Conservation (phyloP, 1,284 basidiomycete species). For the Ustilago crameri region DNA sequence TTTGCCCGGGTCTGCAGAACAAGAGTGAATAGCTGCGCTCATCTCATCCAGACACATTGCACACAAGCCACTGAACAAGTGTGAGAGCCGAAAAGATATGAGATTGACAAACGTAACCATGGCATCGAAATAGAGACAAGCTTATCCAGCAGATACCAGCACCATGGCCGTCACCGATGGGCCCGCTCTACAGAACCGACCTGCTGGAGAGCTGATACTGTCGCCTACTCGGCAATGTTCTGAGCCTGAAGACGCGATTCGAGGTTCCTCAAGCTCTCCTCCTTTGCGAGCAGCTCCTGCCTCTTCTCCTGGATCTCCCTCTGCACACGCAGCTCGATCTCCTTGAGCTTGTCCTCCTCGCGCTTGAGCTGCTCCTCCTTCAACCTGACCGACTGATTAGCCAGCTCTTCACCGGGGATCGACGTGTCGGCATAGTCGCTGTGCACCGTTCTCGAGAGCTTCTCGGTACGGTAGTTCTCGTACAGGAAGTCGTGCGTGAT, state of each 20-base stretch:
- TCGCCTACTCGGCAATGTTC: constrained; percentile 34
- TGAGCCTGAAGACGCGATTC: constrained; percentile 85
- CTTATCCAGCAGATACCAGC: background rate
- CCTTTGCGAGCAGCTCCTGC: constrained; percentile 80
- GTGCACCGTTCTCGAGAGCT: constrained; percentile 90
- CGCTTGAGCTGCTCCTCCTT: constrained; percentile 98
- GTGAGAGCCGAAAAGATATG: background rate
- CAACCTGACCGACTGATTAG: constrained; percentile 93
- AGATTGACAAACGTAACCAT: constrained; percentile 9
- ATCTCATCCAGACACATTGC: no score
- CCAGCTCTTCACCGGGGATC: constrained; percentile 83
- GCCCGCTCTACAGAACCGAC: no score
- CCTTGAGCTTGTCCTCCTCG: constrained; percentile 84
- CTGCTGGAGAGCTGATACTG: no score
- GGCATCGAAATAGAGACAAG: background rate
- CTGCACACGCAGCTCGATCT: constrained; percentile 97
- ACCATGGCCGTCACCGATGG: background rate
- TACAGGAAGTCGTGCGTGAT: constrained; percentile 89
- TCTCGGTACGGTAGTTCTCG: constrained; percentile 98
- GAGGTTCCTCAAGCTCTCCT: constrained; percentile 76
- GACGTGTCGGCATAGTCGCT: constrained; percentile 72
- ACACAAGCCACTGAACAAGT: no score
- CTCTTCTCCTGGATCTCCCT: constrained; percentile 98
- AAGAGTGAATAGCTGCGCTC: no score
- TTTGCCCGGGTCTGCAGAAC: no score